A percentile compares a stretch with the other conserved stretches of the same genome.
Conservation (phyloP, 345 rosid species). For the Heritiera fomes region DNA sequence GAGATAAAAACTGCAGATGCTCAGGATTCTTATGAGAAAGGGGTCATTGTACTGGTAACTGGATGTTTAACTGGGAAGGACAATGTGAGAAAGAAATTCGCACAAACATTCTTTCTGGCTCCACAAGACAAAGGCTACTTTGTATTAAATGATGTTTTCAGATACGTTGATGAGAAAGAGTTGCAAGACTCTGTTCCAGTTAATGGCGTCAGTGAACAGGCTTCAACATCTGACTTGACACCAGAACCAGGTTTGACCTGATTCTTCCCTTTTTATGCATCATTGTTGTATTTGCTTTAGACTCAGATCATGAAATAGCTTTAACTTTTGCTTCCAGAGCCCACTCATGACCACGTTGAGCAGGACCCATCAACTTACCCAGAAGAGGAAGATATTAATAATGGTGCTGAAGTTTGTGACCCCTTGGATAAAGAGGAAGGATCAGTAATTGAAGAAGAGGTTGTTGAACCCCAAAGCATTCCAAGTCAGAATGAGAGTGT, state of each 20-base stretch:
- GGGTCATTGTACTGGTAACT: slow-evolving; percentile 72
- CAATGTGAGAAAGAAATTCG: slow-evolving; percentile 55
- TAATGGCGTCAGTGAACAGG: slow-evolving; percentile 37
- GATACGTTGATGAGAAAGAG: slow-evolving; percentile 57
- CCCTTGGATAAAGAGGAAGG: slow-evolving; percentile 57
- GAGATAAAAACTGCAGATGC: slow-evolving; percentile 75
- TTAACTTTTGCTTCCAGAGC: slow-evolving; percentile 37
- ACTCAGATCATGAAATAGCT: background rate
- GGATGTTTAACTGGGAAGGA: slow-evolving; percentile 72
- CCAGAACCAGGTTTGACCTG: slow-evolving; percentile 44
- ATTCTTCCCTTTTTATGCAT: background rate
- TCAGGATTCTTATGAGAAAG: slow-evolving; percentile 56
- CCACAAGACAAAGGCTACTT: slow-evolving; percentile 76
- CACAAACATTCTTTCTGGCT: slow-evolving; percentile 72
- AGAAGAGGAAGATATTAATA: slow-evolving; percentile 45
- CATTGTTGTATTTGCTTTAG: slow-evolving; percentile 1
- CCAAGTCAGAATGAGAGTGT: slow-evolving; percentile 33
- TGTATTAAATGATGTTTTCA: slow-evolving; percentile 71
- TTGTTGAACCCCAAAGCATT: slow-evolving; percentile 36
- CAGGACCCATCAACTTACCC: slow-evolving; percentile 33
- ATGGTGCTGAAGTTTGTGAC: slow-evolving; percentile 49
- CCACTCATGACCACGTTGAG: slow-evolving; percentile 31
- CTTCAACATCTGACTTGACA: slow-evolving; percentile 31
- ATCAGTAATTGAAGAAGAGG: slow-evolving; percentile 45
- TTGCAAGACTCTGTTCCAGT: slow-evolving; percentile 25